A percentile compares a stretch with the other conserved stretches of the same genome.
Evolutionary conservation across 2,329 filamentous ascomycete species (phyloP).

Genomic region (Westerdykella ornata): DNA sequence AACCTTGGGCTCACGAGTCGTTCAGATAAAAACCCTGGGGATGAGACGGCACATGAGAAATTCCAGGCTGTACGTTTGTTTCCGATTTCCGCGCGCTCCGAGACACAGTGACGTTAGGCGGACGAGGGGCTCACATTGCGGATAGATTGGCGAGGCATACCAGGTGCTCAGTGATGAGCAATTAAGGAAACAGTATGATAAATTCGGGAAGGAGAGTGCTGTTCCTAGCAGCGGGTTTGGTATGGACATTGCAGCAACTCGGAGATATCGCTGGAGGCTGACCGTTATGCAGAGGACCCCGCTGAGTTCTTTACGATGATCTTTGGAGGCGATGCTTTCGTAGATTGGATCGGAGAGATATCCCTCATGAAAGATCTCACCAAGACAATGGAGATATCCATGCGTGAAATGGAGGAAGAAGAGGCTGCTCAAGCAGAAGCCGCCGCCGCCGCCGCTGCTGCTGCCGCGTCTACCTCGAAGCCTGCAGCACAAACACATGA

Average conservation of each 20-base stretch:
- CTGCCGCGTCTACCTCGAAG: conserved; percentile 12
- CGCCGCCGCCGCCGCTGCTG: conserved; percentile 39
- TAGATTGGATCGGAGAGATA: conserved; percentile 96
- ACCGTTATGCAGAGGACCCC: conserved; percentile 61
- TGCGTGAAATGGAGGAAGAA: conserved; percentile 69
- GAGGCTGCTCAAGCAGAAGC: conserved; percentile 50
- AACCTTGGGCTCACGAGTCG: conserved; percentile 7
- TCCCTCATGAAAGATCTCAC: conserved; percentile 98
- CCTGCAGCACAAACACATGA: conserved; percentile 12
- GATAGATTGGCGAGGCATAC: conserved; percentile 61
- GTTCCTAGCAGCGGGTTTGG: conserved; percentile 88
- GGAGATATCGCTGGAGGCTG: conserved; percentile 8
- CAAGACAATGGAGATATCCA: conserved; percentile 96
- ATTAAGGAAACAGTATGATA: conserved; percentile 87
- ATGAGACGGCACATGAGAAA: conserved; percentile 85
- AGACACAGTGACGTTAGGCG: conserved; percentile 13
- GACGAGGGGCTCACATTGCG: conserved; percentile 17
- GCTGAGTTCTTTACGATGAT: conserved; percentile 98
- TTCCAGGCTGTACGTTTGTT: conserved; percentile 68
- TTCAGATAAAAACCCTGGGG: conserved; percentile 92
- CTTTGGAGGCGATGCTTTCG: conserved; percentile 92
- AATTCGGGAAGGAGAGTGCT: conserved; percentile 91
- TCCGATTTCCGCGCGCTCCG: conserved; percentile 1
- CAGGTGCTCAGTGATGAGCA: conserved; percentile 82
- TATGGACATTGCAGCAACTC: conserved; percentile 25